Percentiles rank a stretch among this genome's conserved stretches.
These are phyloP conservation scores for Trichoderma aggressivum DNA, from an alignment of 2,329 filamentous ascomycete genomes.

Conservation along the genomic window DNA sequence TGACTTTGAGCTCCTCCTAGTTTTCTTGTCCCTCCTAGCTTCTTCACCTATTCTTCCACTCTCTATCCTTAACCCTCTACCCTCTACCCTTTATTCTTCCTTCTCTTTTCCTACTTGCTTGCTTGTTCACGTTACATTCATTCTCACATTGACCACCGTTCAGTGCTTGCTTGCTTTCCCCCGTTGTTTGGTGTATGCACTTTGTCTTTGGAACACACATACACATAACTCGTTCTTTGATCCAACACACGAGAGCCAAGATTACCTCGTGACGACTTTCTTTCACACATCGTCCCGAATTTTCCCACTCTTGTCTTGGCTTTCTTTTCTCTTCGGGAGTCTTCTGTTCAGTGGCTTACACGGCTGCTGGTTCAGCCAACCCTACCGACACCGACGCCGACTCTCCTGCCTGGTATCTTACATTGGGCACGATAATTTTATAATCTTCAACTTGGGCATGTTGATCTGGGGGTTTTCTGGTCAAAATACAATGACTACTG, in stretches of 20 bases:
- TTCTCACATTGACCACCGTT: background rate
- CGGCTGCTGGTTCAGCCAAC: background rate
- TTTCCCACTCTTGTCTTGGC: background rate
- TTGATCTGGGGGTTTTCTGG: background rate
- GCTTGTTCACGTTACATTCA: conserved; percentile 13
- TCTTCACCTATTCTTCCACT: background rate
- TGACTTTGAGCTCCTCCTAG: background rate
- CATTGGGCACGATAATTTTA: background rate
- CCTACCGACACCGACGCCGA: background rate
- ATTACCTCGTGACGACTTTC: background rate
- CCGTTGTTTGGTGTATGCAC: background rate
- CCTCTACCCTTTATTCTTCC: background rate
- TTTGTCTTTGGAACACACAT: conserved; percentile 4
- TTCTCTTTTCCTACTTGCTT: background rate
- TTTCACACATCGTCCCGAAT: background rate
- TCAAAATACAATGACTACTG: background rate
- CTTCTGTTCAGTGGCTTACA: background rate
- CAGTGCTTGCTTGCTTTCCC: background rate
- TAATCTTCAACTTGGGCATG: background rate
- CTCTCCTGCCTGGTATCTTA: background rate
- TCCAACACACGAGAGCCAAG: background rate
- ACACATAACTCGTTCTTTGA: conserved; percentile 12
- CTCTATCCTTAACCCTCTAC: background rate
- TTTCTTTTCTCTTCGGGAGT: background rate
- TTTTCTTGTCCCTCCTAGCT: background rate